These are phyloP conservation scores for Suillus lakei DNA, from an alignment of 768 basidiomycete species.

Conservation along the genomic window DNA sequence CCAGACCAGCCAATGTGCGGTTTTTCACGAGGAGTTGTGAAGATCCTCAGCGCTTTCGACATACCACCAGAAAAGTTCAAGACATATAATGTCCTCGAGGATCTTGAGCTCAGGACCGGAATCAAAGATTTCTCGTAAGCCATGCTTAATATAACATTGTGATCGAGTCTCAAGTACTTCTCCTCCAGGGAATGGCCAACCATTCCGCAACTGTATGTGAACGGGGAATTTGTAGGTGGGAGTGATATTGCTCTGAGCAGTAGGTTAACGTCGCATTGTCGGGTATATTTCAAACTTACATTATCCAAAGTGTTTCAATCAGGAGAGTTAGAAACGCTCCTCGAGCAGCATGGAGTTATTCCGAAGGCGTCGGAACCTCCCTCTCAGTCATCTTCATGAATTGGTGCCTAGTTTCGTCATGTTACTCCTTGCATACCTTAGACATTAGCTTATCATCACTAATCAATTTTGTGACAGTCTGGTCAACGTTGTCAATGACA, in stretches of 20 bases:
- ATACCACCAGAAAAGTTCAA: conserved; percentile 82
- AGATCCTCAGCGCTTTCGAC: conserved; percentile 85
- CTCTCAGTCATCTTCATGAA: not conserved
- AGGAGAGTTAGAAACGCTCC: conserved; percentile 4
- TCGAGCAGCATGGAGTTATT: conserved; percentile 5
- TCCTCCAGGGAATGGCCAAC: conserved; percentile 91
- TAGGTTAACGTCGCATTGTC: conserved; percentile 46
- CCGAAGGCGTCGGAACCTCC: not conserved
- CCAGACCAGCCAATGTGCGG: conserved; percentile 88
- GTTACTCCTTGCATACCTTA: not conserved
- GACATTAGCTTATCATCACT: not conserved
- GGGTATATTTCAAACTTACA: conserved; percentile 5
- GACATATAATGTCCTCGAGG: conserved; percentile 90
- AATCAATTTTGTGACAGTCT: not conserved
- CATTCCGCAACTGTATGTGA: conserved; percentile 92
- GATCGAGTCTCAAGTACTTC: not conserved
- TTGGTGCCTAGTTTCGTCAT: not conserved
- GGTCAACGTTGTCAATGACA: too few species aligned
- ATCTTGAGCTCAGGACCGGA: conserved; percentile 77
- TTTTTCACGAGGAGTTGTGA: conserved; percentile 93
- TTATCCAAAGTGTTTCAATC: conserved; percentile 7
- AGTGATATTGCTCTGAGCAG: conserved; percentile 94
- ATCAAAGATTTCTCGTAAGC: conserved; percentile 98
- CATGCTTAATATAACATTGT: not conserved
- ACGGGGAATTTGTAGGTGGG: conserved; percentile 95